A percentile compares a stretch with the other conserved stretches of the same genome.
Evolutionary conservation across 768 basidiomycete genomes (phyloP).

Genomic region (Trametopsis cervina): DNA sequence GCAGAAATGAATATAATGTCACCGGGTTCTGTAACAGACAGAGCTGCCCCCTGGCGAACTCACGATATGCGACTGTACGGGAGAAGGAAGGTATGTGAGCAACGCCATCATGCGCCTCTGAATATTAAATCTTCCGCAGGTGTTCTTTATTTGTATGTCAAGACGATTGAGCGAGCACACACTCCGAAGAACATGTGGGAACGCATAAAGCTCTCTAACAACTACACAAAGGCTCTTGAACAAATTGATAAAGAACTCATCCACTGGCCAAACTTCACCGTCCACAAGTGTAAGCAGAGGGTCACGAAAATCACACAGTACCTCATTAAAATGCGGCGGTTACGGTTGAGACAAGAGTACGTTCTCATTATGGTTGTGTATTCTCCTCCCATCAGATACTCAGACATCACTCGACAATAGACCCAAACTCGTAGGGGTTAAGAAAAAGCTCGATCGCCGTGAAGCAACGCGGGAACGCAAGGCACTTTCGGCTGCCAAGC

Average conservation of each 20-base stretch:
- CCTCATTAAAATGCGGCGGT: constrained; percentile 93
- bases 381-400: neutral
- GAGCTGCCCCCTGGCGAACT: constrained; percentile 97
- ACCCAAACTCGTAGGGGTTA: constrained; percentile 89
- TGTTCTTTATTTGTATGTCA: constrained; percentile 86
- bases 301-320: constrained; percentile 99
- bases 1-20: constrained; percentile 97
- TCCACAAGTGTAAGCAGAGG: constrained; percentile 99
- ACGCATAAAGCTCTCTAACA: constrained; percentile 83
- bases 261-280: constrained; percentile 97
- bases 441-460: constrained; percentile 93
- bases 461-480: constrained; percentile 92
- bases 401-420: constrained; percentile 31
- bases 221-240: constrained; percentile 91
- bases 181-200: constrained; percentile 99
- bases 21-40: constrained; percentile 93
- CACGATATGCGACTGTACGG: constrained; percentile 94
- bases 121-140: constrained; percentile 35
- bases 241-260: constrained; percentile 96
- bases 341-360: constrained; percentile 82
- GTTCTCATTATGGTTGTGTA: constrained; percentile 25
- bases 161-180: constrained; percentile 97
- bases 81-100: constrained; percentile 78
- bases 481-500: constrained; percentile 89
- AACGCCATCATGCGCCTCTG: neutral